Percentiles rank a stretch among this genome's conserved stretches.
phyloP scores from a whole-genome alignment of 2,329 filamentous ascomycete species.

The Dothideomycetes sp. region DNA sequence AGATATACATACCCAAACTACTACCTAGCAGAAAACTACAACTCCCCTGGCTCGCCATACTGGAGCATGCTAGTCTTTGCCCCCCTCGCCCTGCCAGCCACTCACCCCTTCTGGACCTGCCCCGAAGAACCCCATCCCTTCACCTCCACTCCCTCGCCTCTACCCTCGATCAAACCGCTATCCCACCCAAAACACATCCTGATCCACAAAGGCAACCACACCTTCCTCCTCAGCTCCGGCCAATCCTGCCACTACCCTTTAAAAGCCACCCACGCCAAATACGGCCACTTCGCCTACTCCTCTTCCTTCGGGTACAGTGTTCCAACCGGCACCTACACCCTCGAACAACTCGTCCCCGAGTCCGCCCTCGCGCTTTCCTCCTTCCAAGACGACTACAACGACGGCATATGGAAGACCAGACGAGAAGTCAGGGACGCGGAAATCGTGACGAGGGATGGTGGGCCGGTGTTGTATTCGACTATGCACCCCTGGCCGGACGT shows the following conservation, averaged over 20 bases:
- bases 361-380: conserved; percentile 64
- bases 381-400: conserved; percentile 52
- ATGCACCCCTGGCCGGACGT: conserved; percentile 66
- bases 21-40: conserved; percentile 76
- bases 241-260: conserved; percentile 76
- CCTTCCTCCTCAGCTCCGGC: conserved; percentile 63
- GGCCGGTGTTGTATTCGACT: conserved; percentile 52
- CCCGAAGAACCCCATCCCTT: conserved; percentile 44
- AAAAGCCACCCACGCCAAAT: conserved; percentile 72
- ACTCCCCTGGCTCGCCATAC: conserved; percentile 61
- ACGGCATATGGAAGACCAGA: conserved; percentile 68
- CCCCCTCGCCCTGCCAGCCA: conserved; percentile 55
- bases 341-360: conserved; percentile 67
- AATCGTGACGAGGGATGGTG: conserved; percentile 45
- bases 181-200: conserved; percentile 64
- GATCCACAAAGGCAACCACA: conserved; percentile 56
- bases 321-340: conserved; percentile 61
- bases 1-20: conserved; percentile 73
- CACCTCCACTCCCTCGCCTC: conserved; percentile 37
- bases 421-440: conserved; percentile 53
- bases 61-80: conserved; percentile 74
- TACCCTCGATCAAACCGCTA: conserved; percentile 51
- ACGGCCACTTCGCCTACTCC: conserved; percentile 69
- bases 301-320: conserved; percentile 68
- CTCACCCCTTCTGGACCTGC: conserved; percentile 66